A percentile compares a stretch with the other conserved stretches of the same genome.
Evolutionary conservation across 2,329 filamentous ascomycete species (phyloP).

Genomic region (Allantophomopsis lycopodina): DNA sequence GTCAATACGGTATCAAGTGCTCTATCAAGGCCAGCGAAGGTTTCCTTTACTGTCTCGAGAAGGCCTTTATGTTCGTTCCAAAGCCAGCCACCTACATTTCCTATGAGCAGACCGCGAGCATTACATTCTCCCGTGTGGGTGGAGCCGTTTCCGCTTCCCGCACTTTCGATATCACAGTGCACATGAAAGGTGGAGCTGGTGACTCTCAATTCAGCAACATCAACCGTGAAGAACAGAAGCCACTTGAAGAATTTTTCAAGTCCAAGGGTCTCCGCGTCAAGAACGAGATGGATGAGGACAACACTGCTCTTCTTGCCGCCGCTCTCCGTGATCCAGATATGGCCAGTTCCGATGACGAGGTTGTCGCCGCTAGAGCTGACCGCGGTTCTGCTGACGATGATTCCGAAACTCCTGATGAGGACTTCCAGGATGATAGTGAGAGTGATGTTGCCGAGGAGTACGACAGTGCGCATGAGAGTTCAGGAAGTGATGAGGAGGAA

Average conservation of each 20-base stretch:
- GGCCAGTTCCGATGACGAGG: conserved; percentile 60
- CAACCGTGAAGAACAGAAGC: conserved; percentile 93
- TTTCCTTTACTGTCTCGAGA: conserved; percentile 91
- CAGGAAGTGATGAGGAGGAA: conserved; percentile 53
- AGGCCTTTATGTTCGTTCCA: conserved; percentile 97
- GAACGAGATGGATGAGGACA: conserved; percentile 95
- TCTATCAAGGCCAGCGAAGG: conserved; percentile 99
- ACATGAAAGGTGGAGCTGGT: conserved; percentile 72
- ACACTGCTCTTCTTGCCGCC: conserved; percentile 58
- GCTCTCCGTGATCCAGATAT: conserved; percentile 76
- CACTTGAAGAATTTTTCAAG: conserved; percentile 95
- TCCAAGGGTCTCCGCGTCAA: conserved; percentile 89
- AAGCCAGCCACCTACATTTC: conserved; percentile 96
- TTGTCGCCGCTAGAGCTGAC: conserved; percentile 55
- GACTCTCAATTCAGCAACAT: conserved; percentile 99
- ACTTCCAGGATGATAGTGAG: conserved; percentile 86
- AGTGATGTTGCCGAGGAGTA: conserved; percentile 95
- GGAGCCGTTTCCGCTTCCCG: conserved; percentile 87
- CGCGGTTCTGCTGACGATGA: conserved; percentile 92
- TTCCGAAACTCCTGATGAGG: conserved; percentile 87
- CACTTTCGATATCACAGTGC: conserved; percentile 93
- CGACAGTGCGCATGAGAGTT: conserved; percentile 83
- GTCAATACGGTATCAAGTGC: conserved; percentile 93
- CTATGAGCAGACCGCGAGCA: conserved; percentile 80
- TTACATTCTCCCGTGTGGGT: conserved; percentile 92